Base-by-base conservation (phyloP, 2,329 filamentous ascomycete genomes). In the Mollisia scopiformis region DNA sequence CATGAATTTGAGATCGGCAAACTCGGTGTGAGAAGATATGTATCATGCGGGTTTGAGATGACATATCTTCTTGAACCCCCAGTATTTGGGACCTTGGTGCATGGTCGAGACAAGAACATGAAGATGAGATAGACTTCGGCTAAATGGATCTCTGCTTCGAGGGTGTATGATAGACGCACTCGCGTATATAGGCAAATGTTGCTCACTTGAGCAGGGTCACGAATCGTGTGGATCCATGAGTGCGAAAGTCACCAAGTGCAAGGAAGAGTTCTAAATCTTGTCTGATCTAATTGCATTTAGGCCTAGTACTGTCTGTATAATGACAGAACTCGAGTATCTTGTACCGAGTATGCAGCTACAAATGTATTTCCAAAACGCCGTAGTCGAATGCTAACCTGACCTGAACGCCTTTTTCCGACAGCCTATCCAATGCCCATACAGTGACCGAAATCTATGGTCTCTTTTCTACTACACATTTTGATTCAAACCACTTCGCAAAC, bases 401-500 rank as follows among this genome's bases (percentile, higher is more conserved):
- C 56, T 31, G 23, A 53, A 58, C 56, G 21, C 56, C 56, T 30
- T 39, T 6, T 16, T 19, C n/a, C n/a, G 19, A 35, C 33, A 7
- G 7, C 31, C 27, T 5, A 19, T 52, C 2, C 49, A 25, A 52
- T 33, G 49, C 39, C 16, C 25, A 56, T 35, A 27, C 37, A 33
- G 25, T 30, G 28, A 39, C 23, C 28, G 19, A 37, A 30, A 47
- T 64, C n/a, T 41, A 68, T n/a, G 21, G 21, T 47, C 62, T 66
- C 52, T 67, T 69, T 25, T 66, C 66, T 4, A 63, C 57, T 19
- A 69, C 55, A 49, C 70, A 72, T 39, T 67, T 70, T 6, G 37
- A 58, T 51, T 72, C 82, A 27, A 84, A 61, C 76, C 80, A 82
- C 46, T 78, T 75, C 2, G 82, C 78, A 65, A 85, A 78, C 53